Base-by-base conservation (phyloP, 257 asterid species). In the Vinca minor region DNA sequence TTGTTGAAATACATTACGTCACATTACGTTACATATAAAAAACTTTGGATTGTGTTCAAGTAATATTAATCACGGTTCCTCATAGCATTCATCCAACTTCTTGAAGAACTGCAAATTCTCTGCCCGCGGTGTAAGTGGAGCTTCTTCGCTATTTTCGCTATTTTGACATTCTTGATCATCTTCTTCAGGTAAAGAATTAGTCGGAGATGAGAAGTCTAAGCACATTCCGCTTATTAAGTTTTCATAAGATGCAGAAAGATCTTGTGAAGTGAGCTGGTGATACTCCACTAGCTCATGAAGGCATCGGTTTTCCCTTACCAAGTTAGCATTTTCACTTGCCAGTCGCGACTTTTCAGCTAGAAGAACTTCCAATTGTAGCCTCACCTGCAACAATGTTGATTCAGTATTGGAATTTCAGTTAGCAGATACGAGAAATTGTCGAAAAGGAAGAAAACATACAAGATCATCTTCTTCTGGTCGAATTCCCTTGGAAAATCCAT, bases 311-410 rank as follows among this genome's bases (percentile, higher is more conserved):
- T 89, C 96, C 77, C 98, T 83, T 1, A 67, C 71, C 70, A 92
- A 70, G 77, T 81, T 89, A n/a, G 95, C 91, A 60, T 92, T 92
- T 63, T 92, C 98, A 69, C 74, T 84, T 15, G 95, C 98, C 60
- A 92, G 56, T 29, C 97, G 84, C 6, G 97, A 92, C 35, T 92
- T 92, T 56, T 92, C 98, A 17, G 97, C 89, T 11, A 92, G 83
- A 58, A 92, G 95, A 31, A 91, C 86, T 76, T 92, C 98, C 77
- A 92, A 28, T 70, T 92, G 98, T 63, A 92, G 96, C 87, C 98
- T 87, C 76, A 89, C 88, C 91, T 86, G 68, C 25, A n/a, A 66
- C 70, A 72, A 64, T 20, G 5, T 39, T 50, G 23, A 5, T 39
- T 25, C 11, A 59, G 20, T 2, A 59, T 35, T 36, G 14, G 46